Evolutionary conservation across 1,139 yeast species (phyloP).

Genomic region (Meyerozyma elateridarum): DNA sequence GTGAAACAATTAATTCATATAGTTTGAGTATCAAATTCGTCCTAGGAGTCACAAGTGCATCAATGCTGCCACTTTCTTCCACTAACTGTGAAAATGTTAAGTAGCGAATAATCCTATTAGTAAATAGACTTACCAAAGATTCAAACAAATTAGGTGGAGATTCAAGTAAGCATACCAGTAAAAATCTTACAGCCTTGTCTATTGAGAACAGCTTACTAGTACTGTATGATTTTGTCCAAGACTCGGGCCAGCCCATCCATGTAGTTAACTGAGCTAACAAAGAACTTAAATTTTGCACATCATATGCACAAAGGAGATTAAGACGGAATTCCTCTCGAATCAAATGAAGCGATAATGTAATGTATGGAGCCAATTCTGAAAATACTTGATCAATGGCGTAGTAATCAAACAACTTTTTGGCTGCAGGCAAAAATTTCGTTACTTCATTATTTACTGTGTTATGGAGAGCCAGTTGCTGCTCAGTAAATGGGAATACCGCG

Average conservation of each 20-base stretch:
- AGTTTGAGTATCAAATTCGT: constrained; percentile 53
- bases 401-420: constrained; percentile 25
- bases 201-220: constrained; percentile 23
- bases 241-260: constrained; percentile 73
- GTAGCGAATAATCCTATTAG: constrained; percentile 43
- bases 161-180: constrained; percentile 40
- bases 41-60: constrained; percentile 58
- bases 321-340: constrained; percentile 71
- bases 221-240: constrained; percentile 58
- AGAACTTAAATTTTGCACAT: constrained; percentile 40
- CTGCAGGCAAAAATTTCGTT: constrained; percentile 36
- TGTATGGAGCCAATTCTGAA: constrained; percentile 51
- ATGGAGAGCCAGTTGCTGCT: constrained; percentile 9
- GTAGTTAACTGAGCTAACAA: constrained; percentile 57
- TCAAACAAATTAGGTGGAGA: constrained; percentile 54
- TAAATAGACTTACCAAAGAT: constrained; percentile 51
- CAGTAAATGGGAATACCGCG: constrained; percentile 40
- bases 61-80: constrained; percentile 61
- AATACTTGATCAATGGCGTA: constrained; percentile 28
- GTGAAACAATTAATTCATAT: constrained; percentile 59
- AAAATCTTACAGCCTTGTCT: constrained; percentile 27
- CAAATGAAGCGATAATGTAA: constrained; percentile 68
- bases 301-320: constrained; percentile 40
- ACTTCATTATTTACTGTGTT: constrained; percentile 24
- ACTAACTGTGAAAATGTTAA: constrained; percentile 65